Percentiles rank a stretch among this genome's conserved stretches.
phyloP scores from a whole-genome alignment of 2,329 filamentous ascomycete genomes.

The Aspergillus sp. region DNA sequence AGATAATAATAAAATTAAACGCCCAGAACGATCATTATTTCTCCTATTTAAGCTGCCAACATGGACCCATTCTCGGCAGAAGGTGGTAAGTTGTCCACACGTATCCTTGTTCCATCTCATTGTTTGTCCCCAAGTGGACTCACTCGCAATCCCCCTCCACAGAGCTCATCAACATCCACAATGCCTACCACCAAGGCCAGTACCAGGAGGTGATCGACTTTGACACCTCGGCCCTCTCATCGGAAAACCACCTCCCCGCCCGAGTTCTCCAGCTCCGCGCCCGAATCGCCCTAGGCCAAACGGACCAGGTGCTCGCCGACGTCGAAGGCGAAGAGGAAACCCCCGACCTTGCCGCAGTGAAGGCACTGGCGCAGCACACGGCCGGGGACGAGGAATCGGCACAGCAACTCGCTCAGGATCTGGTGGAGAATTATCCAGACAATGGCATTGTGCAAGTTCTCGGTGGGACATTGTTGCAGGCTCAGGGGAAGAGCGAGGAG shows the following conservation, averaged over 20 bases:
- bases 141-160: slow-evolving; percentile 12
- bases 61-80: slow-evolving; percentile 64
- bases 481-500: slow-evolving; percentile 75
- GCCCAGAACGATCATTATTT: neutral
- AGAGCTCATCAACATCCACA: slow-evolving; percentile 66
- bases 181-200: slow-evolving; percentile 69
- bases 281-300: slow-evolving; percentile 75
- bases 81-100: slow-evolving; percentile 44
- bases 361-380: slow-evolving; percentile 65
- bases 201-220: slow-evolving; percentile 83
- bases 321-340: slow-evolving; percentile 59
- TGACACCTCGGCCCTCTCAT: slow-evolving; percentile 72
- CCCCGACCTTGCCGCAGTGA: slow-evolving; percentile 72
- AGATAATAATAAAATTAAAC: neutral
- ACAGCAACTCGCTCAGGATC: slow-evolving; percentile 58
- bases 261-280: slow-evolving; percentile 76
- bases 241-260: slow-evolving; percentile 71
- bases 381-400: slow-evolving; percentile 60
- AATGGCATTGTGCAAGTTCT: slow-evolving; percentile 78
- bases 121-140: too few species aligned
- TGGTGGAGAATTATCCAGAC: slow-evolving; percentile 63
- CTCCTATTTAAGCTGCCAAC: slow-evolving; percentile 14
- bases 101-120: too few species aligned
- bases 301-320: slow-evolving; percentile 66
- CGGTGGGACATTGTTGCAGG: slow-evolving; percentile 75